These are phyloP conservation scores for Fusarium sp. DNA, from an alignment of 2,329 filamentous ascomycete genomes.

Conservation along the genomic window DNA sequence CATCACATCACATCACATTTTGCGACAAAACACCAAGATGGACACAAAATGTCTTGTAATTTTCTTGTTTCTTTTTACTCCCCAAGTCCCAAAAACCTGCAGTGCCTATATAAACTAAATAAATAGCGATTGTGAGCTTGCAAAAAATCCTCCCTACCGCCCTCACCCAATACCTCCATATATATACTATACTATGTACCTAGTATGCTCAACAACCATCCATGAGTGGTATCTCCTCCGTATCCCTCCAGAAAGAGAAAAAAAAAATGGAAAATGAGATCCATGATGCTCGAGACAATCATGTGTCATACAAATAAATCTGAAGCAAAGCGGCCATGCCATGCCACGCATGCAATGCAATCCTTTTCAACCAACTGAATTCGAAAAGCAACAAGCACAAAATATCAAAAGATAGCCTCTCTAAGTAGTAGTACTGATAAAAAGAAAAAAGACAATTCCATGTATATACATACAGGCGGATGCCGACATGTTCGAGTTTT, in stretches of 20 bases:
- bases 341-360: conserved; percentile 40
- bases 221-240: conserved; percentile 38
- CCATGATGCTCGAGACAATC: conserved; percentile 28
- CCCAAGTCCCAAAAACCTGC: not conserved
- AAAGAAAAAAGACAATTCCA: conserved; percentile 20
- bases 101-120: conserved; percentile 23
- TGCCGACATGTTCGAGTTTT: conserved; percentile 27
- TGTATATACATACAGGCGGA: conserved; percentile 36
- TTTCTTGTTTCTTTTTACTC: conserved; percentile 12
- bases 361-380: conserved; percentile 29
- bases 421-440: conserved; percentile 4
- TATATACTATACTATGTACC: conserved; percentile 14
- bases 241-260: conserved; percentile 22
- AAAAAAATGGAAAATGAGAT: conserved; percentile 21
- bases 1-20: not conserved
- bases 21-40: not conserved
- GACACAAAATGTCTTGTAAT: not conserved
- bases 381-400: not conserved
- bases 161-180: conserved; percentile 28
- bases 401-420: conserved; percentile 20
- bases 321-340: conserved; percentile 29
- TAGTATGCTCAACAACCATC: conserved; percentile 28
- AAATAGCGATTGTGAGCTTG: conserved; percentile 30
- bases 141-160: conserved; percentile 10
- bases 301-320: conserved; percentile 18